These are phyloP conservation scores for Trichosanthes cucumerina DNA, from an alignment of 306 rosid species.

Conservation along the genomic window DNA sequence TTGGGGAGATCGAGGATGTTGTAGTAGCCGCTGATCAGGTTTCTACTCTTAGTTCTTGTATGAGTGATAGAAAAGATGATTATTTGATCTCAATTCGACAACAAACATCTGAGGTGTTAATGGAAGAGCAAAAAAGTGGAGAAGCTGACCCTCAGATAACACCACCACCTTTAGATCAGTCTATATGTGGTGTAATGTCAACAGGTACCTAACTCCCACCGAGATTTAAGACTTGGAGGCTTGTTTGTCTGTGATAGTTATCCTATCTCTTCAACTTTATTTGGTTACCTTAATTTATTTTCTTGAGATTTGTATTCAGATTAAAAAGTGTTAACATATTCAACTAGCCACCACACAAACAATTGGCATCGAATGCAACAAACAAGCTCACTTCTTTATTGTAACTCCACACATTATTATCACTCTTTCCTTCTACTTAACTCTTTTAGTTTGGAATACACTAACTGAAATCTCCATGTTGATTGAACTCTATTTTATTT, in stretches of 20 bases:
- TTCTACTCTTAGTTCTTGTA: conserved; percentile 18
- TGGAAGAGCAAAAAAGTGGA: conserved; percentile 32
- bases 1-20: conserved; percentile 18
- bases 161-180: conserved; percentile 17
- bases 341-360: background rate
- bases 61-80: conserved; percentile 17
- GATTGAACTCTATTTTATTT: background rate
- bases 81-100: conserved; percentile 13
- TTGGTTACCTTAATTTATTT: background rate
- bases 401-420: background rate
- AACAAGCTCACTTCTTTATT: background rate
- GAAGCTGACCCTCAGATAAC: conserved; percentile 17
- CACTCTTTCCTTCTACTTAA: background rate
- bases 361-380: background rate
- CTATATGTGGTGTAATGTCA: conserved; percentile 32
- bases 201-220: background rate
- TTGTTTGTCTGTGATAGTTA: background rate
- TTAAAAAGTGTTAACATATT: background rate
- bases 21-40: conserved; percentile 19
- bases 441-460: background rate
- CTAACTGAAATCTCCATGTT: background rate
- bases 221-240: background rate
- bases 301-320: background rate
- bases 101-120: conserved; percentile 16
- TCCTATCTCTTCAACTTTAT: background rate